phyloP scores from a whole-genome alignment of 2,329 filamentous ascomycete genomes.

The Ceratocystis cacaofunesta region DNA sequence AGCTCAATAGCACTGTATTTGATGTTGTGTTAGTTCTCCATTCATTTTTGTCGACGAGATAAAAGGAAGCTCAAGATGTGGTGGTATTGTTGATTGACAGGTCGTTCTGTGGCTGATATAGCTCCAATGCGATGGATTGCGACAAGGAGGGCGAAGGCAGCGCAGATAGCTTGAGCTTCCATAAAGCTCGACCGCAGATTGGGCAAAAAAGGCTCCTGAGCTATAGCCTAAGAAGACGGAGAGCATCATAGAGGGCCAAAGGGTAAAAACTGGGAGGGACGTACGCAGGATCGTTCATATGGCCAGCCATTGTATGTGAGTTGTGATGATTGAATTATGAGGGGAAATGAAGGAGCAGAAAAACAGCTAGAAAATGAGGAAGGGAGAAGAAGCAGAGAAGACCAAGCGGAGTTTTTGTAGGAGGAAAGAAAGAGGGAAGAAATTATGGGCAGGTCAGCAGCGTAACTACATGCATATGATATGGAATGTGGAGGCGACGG shows the following conservation, averaged over 20 bases:
- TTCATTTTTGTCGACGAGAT: background rate
- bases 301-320: slow-evolving; percentile 15
- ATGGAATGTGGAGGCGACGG: slow-evolving; percentile 13
- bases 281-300: slow-evolving; percentile 17
- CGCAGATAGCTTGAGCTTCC: slow-evolving; percentile 8
- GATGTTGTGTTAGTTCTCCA: background rate
- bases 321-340: background rate
- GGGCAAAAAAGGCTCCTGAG: background rate
- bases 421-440: slow-evolving; percentile 8
- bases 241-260: background rate
- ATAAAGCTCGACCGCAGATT: slow-evolving; percentile 8
- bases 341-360: background rate
- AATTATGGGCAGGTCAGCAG: slow-evolving; percentile 12
- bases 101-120: slow-evolving; percentile 3
- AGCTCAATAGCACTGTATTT: slow-evolving; percentile 66
- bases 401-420: background rate
- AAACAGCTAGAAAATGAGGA: slow-evolving; percentile 4
- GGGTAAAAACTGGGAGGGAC: background rate
- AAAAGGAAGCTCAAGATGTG: background rate
- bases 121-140: slow-evolving; percentile 15
- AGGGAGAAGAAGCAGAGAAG: background rate
- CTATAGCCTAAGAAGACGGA: slow-evolving; percentile 9
- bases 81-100: slow-evolving; percentile 2
- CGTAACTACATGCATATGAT: slow-evolving; percentile 11
- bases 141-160: slow-evolving; percentile 6